phyloP scores from a whole-genome alignment of 306 rosid genomes.

The Corylus heterophylla region DNA sequence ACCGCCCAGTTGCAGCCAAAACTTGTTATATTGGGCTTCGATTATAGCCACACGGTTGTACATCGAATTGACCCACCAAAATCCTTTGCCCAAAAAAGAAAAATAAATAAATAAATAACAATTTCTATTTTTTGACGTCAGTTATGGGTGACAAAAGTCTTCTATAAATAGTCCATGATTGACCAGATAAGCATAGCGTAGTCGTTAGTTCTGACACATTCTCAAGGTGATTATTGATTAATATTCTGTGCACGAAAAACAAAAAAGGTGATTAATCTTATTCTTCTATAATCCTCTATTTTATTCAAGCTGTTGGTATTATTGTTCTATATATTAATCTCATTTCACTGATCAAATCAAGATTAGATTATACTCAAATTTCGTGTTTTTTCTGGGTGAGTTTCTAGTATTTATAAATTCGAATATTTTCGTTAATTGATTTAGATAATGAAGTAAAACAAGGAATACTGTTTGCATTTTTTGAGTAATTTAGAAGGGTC shows the following conservation, averaged over 20 bases:
- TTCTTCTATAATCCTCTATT: conserved; percentile 3
- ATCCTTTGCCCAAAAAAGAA: not conserved
- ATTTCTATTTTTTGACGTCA: conserved; percentile 5
- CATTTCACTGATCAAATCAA: no score
- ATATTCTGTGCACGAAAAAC: no score
- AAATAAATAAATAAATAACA: not conserved
- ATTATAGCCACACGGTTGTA: not conserved
- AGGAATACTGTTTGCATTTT: not conserved
- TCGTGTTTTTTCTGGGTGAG: not conserved
- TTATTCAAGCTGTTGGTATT: conserved; percentile 4
- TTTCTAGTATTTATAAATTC: not conserved
- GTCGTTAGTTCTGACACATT: conserved; percentile 15
- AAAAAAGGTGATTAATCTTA: no score
- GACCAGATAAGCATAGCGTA: not conserved
- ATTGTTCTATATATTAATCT: not conserved
- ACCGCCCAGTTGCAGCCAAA: not conserved
- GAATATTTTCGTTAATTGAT: not conserved
- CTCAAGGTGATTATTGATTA: conserved; percentile 15
- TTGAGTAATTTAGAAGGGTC: not conserved
- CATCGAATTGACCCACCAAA: not conserved
- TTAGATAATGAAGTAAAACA: not conserved
- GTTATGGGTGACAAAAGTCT: no score
- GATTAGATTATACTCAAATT: not conserved
- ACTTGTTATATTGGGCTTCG: not conserved
- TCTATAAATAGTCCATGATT: not conserved